A percentile compares a stretch with the other conserved stretches of the same genome.
These are phyloP conservation scores for Podospora tetraspora DNA, from an alignment of 495 filamentous ascomycete species.

Conservation along the genomic window DNA sequence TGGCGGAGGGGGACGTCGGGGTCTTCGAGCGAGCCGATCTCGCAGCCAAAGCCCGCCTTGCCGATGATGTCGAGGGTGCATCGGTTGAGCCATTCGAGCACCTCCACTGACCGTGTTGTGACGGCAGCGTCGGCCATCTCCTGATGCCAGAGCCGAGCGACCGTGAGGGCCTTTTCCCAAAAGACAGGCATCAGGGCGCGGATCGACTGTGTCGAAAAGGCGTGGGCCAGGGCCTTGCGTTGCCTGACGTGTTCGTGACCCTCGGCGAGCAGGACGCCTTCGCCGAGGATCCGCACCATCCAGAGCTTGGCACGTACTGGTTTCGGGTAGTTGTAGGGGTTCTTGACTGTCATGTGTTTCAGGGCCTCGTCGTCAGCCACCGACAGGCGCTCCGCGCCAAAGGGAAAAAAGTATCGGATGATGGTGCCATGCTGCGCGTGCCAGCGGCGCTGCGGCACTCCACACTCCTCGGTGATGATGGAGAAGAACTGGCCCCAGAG, in stretches of 20 bases:
- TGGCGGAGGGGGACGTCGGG: conserved; percentile 37
- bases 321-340: conserved; percentile 52
- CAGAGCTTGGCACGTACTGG: conserved; percentile 45
- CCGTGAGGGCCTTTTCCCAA: conserved; percentile 45
- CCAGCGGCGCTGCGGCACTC: conserved; percentile 27
- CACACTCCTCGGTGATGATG: conserved; percentile 27
- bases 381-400: conserved; percentile 25
- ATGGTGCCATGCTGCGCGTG: conserved; percentile 23
- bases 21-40: conserved; percentile 41
- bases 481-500: conserved; percentile 26
- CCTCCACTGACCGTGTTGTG: conserved; percentile 32
- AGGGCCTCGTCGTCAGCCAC: conserved; percentile 29
- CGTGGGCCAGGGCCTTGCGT: conserved; percentile 43
- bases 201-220: conserved; percentile 43
- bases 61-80: conserved; percentile 51
- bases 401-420: conserved; percentile 28
- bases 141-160: conserved; percentile 37
- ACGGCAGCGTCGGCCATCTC: conserved; percentile 32
- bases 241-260: conserved; percentile 41
- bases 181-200: conserved; percentile 44
- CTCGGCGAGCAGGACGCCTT: conserved; percentile 46
- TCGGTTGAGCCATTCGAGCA: conserved; percentile 46
- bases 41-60: conserved; percentile 45
- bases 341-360: conserved; percentile 46
- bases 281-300: conserved; percentile 46